These are phyloP conservation scores for Globisporangium sylvaticum DNA, from an alignment of 352 stramenopile species.

Conservation along the genomic window DNA sequence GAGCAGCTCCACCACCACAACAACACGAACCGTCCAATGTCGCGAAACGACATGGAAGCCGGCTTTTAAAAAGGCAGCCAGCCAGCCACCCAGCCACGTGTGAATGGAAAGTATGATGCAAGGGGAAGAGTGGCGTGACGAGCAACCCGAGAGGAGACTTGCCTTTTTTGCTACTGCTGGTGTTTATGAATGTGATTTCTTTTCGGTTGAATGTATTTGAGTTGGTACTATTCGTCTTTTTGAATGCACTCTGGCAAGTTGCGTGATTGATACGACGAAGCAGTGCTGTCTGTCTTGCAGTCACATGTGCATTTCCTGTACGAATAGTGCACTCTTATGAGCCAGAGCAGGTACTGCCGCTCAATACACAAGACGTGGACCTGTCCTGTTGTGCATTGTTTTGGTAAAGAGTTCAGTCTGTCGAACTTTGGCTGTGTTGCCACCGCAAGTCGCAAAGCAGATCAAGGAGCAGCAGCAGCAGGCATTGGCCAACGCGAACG, in stretches of 20 bases:
- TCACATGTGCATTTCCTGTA: no score
- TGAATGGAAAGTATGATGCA: not conserved
- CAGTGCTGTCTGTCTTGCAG: no score
- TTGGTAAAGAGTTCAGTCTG: no score
- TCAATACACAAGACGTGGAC: no score
- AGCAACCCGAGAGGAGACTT: not conserved
- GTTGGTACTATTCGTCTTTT: not conserved
- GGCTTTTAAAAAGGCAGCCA: constrained; percentile 12
- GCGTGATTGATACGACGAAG: not conserved
- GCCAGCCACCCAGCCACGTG: not conserved
- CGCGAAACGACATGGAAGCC: constrained; percentile 19
- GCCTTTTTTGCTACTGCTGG: not conserved
- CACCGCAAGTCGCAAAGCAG: no score
- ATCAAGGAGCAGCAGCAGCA: no score
- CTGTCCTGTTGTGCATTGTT: no score
- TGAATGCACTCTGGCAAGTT: not conserved
- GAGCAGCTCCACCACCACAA: constrained; percentile 11
- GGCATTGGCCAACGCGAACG: no score
- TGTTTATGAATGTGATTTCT: constrained; percentile 5
- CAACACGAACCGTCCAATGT: constrained; percentile 15
- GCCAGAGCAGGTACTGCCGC: no score
- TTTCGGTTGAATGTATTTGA: constrained; percentile 6
- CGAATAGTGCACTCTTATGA: no score
- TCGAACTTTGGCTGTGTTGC: no score
- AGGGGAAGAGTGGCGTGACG: not conserved